Percentiles rank a stretch among this genome's conserved stretches.
Evolutionary conservation across 2,329 filamentous ascomycete genomes (phyloP).

Genomic region (Talaromyces pinophilus): DNA sequence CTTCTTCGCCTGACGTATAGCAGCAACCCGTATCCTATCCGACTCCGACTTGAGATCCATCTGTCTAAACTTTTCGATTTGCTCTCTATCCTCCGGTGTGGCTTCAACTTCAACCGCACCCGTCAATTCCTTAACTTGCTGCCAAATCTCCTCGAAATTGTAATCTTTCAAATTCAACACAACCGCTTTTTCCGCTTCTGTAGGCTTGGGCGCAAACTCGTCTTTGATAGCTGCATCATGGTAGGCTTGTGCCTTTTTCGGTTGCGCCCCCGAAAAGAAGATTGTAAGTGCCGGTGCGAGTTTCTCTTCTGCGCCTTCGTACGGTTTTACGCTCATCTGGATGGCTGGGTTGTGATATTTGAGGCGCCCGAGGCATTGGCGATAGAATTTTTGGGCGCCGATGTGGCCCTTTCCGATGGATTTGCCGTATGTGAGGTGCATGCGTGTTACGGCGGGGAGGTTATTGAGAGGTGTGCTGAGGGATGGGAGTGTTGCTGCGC

Average conservation of each 20-base stretch:
- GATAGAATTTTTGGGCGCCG: slow-evolving; percentile 80
- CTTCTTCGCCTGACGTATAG: slow-evolving; percentile 46
- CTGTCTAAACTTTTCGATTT: slow-evolving; percentile 39
- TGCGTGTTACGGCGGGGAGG: slow-evolving; percentile 43
- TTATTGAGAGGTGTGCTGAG: slow-evolving; percentile 34
- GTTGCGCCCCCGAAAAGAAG: slow-evolving; percentile 42
- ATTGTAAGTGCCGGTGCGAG: slow-evolving; percentile 42
- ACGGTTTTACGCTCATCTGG: slow-evolving; percentile 78
- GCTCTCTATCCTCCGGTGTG: slow-evolving; percentile 37
- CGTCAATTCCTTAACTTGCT: slow-evolving; percentile 44
- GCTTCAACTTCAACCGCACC: slow-evolving; percentile 41
- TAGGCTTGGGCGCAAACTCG: slow-evolving; percentile 38
- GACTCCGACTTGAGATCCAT: slow-evolving; percentile 39
- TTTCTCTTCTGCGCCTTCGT: slow-evolving; percentile 50
- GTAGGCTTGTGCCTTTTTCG: slow-evolving; percentile 29
- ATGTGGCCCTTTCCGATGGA: slow-evolving; percentile 45
- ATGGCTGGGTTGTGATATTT: slow-evolving; percentile 93
- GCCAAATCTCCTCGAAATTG: slow-evolving; percentile 47
- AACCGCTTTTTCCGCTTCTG: slow-evolving; percentile 35
- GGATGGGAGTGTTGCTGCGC: slow-evolving; percentile 73
- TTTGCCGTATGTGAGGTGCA: slow-evolving; percentile 48
- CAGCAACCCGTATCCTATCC: slow-evolving; percentile 42
- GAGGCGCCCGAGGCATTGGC: slow-evolving; percentile 74
- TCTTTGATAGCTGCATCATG: slow-evolving; percentile 33
- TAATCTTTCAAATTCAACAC: slow-evolving; percentile 44